phyloP scores from a whole-genome alignment of 2,329 filamentous ascomycete genomes.

The Cadophora gregata region DNA sequence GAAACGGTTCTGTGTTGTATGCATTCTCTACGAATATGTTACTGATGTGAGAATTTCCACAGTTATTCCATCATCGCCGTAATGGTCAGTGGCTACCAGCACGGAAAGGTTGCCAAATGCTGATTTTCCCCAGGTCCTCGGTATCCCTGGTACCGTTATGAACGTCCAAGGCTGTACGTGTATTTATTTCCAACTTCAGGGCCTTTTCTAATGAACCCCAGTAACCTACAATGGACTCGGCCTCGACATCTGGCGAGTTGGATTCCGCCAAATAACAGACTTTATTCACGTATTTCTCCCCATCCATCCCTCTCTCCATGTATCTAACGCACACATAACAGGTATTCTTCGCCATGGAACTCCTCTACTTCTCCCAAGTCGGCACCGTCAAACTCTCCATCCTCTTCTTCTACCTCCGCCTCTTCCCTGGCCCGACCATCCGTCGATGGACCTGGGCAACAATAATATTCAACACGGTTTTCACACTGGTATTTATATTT shows the following conservation, averaged over 20 bases:
- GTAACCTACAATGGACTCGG: constrained; percentile 8
- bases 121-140: neutral
- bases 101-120: neutral
- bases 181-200: neutral
- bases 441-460: constrained; percentile 52
- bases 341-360: constrained; percentile 41
- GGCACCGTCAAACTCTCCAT: constrained; percentile 57
- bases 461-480: constrained; percentile 48
- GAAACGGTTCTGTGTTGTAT: neutral
- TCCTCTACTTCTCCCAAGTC: constrained; percentile 54
- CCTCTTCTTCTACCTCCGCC: constrained; percentile 60
- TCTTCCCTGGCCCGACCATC: constrained; percentile 53
- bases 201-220: neutral
- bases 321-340: neutral
- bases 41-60: neutral
- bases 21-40: neutral
- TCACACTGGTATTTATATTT: constrained; percentile 46
- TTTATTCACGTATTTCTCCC: constrained; percentile 1
- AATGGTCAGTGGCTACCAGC: neutral
- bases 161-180: constrained; percentile 1
- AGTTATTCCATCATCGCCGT: constrained; percentile 1
- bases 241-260: constrained; percentile 7
- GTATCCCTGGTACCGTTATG: neutral
- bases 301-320: neutral
- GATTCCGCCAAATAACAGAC: constrained; percentile 13